These are phyloP conservation scores for Scheffersomyces lignicola DNA, from an alignment of 1,139 yeast genomes.

Conservation along the genomic window DNA sequence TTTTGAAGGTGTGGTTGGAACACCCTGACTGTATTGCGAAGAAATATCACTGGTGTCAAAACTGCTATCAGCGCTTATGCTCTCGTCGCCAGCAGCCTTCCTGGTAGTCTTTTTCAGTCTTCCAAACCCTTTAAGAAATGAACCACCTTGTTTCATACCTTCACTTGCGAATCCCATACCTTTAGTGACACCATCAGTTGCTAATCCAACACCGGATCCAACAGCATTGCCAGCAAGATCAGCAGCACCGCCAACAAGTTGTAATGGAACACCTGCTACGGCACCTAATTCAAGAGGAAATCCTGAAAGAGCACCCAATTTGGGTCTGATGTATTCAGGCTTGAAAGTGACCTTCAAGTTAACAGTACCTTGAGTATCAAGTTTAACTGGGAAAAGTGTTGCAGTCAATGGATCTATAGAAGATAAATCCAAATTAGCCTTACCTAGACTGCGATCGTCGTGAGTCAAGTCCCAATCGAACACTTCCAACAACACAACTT, in stretches of 20 bases:
- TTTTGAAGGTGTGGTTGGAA: conserved; percentile 1
- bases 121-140: conserved; percentile 35
- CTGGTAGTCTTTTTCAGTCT: conserved; percentile 22
- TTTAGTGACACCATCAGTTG: conserved; percentile 31
- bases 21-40: background rate
- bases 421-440: conserved; percentile 49
- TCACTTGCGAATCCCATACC: conserved; percentile 35
- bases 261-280: conserved; percentile 48
- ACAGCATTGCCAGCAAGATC: conserved; percentile 51
- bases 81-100: conserved; percentile 7
- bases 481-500: conserved; percentile 47
- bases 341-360: conserved; percentile 52
- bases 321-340: conserved; percentile 71
- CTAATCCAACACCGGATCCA: conserved; percentile 37
- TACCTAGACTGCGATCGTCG: conserved; percentile 60
- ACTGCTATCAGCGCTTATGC: conserved; percentile 1
- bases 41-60: conserved; percentile 1
- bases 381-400: conserved; percentile 46
- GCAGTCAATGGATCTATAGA: conserved; percentile 44
- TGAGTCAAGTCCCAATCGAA: conserved; percentile 81
- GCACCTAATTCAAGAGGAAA: conserved; percentile 40
- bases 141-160: conserved; percentile 48
- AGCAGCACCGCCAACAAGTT: conserved; percentile 45
- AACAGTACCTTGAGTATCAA: conserved; percentile 64
- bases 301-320: conserved; percentile 41